Conservation (phyloP, 2,329 filamentous ascomycete genomes). For the Chaetomiaceae sp. region DNA sequence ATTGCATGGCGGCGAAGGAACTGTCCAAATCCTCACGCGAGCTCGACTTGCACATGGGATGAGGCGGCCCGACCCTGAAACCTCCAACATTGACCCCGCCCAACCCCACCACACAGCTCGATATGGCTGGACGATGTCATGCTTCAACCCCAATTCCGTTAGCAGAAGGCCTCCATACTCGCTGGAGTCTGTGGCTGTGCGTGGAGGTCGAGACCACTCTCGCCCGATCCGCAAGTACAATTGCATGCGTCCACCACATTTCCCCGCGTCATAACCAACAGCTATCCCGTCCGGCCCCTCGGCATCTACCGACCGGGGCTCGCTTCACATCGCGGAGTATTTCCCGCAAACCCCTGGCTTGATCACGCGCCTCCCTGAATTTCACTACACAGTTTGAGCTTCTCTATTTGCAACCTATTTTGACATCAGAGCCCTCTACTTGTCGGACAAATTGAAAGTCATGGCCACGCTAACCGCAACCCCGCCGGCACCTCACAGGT, state of each 20-base stretch:
- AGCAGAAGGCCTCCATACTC: slow-evolving; percentile 6
- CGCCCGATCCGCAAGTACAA: slow-evolving; percentile 12
- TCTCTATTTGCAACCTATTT: neutral
- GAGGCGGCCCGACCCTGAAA: neutral
- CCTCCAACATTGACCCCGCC: slow-evolving; percentile 19
- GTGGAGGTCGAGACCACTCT: slow-evolving; percentile 7
- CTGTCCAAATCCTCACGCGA: no score
- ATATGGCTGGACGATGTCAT: slow-evolving; percentile 23
- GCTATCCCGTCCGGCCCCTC: neutral
- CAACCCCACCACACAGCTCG: slow-evolving; percentile 23
- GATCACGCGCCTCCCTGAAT: neutral
- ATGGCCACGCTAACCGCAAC: slow-evolving; percentile 44
- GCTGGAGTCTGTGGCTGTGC: slow-evolving; percentile 13
- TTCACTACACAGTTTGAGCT: neutral
- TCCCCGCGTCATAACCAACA: slow-evolving; percentile 13
- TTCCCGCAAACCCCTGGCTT: slow-evolving; percentile 1
- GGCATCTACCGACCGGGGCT: slow-evolving; percentile 3
- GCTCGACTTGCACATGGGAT: slow-evolving; percentile 3
- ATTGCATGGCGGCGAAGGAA: no score
- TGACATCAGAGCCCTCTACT: neutral
- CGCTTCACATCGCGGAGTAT: neutral
- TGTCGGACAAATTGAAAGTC: slow-evolving; percentile 12
- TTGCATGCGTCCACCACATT: slow-evolving; percentile 16
- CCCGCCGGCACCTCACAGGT: slow-evolving; percentile 42
- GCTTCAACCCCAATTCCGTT: slow-evolving; percentile 12